A percentile compares a stretch with the other conserved stretches of the same genome.
Conservation (phyloP, 495 filamentous ascomycete species). For the Achaetomiella virescens region DNA sequence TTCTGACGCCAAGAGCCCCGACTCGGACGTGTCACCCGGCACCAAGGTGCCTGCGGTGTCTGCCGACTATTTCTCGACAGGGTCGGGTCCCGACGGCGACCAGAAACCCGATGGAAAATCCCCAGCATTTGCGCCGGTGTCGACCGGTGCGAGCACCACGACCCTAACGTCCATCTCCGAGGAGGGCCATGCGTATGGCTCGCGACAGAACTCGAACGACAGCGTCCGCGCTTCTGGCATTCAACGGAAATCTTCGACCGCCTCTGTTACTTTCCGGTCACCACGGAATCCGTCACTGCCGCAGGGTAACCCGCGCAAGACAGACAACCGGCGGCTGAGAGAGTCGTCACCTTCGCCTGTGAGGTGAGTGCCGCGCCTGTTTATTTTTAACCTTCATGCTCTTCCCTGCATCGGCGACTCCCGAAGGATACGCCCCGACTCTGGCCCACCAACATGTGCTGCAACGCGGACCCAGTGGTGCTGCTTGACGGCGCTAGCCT, state of each 20-base stretch:
- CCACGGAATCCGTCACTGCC: constrained; percentile 39
- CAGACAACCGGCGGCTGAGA: constrained; percentile 35
- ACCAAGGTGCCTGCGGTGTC: constrained; percentile 25
- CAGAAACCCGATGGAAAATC: constrained; percentile 5
- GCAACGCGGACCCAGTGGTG: constrained; percentile 21
- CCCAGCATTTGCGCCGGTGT: constrained; percentile 15
- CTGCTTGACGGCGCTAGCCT: constrained; percentile 8
- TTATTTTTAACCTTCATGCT: constrained; percentile 3
- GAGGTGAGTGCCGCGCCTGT: constrained; percentile 35
- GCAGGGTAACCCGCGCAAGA: constrained; percentile 39
- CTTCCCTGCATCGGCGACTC: not conserved
- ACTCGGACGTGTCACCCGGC: constrained; percentile 35
- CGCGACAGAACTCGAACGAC: constrained; percentile 22
- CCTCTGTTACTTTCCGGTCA: constrained; percentile 37
- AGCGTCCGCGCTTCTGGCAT: constrained; percentile 14
- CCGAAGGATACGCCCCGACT: constrained; percentile 4
- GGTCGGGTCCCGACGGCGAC: constrained; percentile 3
- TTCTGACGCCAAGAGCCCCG: constrained; percentile 30
- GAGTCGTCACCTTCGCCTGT: constrained; percentile 42
- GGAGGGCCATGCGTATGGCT: constrained; percentile 13
- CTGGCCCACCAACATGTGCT: constrained; percentile 7
- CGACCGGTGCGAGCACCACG: constrained; percentile 21
- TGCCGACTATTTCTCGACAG: constrained; percentile 34
- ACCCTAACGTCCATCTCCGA: constrained; percentile 18
- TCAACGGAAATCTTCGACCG: constrained; percentile 40